Evolutionary conservation across 306 rosid species (phyloP), one percentile per base, ranked within the genome.

Genomic region (Luffa acutangula): DNA sequence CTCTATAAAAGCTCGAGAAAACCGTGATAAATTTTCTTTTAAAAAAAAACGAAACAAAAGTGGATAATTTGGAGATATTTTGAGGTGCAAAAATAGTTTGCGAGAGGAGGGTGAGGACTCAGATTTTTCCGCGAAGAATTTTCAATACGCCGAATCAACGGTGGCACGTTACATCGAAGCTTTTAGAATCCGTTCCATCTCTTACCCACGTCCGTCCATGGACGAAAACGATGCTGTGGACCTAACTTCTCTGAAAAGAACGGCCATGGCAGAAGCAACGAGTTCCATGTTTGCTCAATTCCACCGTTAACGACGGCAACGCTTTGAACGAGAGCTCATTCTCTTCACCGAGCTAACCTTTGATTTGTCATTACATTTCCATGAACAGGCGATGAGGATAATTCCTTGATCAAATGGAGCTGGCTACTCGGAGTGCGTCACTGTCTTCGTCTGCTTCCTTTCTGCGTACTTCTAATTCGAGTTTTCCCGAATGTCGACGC

Each of bases 231-330:
- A 25, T 18, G 8, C 78, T 2, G 31, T 74, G 60, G 78, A 74
- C 62, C 78, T 17, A 31, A 4, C n/a, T 46, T 21, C 60, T 51
- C 46, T 7, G 15, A 49, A 74, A 74, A 74, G 78, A 74, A 74
- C 78, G 78, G 78, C 45, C 60, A 74, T 74, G 78, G 78, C 78
- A 33, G 41, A 74, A 74, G 62, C 78, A 31, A 69, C 78, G 62
- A 74, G 60, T 15, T 74, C 78, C 45, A 11, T 74, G 45, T 51
- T 31, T 25, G 20, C 8, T 9, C 59, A 8, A 7, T 33, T 64
- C 17, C 62, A 33, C 42, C 3, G 25, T 74, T 74, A 33, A 34
- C 31, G 8, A 49, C 60, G 3, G 13, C 60, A 31, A 17, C 1
- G 43, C 62, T 34, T 51, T 15, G 45, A 74, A 15, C 0, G 45